A percentile compares a stretch with the other conserved stretches of the same genome.
phyloP scores from a whole-genome alignment of 2,329 filamentous ascomycete genomes.

The Alternaria sp. region DNA sequence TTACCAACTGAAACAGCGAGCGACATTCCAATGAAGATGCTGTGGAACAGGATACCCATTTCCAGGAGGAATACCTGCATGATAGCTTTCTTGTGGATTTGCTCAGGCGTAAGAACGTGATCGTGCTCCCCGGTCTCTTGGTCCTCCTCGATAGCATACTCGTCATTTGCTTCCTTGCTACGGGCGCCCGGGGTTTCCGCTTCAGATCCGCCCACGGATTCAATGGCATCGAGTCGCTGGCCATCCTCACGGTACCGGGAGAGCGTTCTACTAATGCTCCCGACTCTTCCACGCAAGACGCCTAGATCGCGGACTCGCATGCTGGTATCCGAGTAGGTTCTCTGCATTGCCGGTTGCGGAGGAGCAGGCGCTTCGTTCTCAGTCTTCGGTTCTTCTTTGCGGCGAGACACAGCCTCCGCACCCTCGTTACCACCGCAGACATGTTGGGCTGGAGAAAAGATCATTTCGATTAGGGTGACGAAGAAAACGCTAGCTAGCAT shows the following conservation, averaged over 20 bases:
- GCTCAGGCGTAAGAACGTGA: slow-evolving; percentile 23
- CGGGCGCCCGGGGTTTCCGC: slow-evolving; percentile 55
- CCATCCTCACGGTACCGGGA: slow-evolving; percentile 34
- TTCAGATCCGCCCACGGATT: slow-evolving; percentile 46
- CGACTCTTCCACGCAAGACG: slow-evolving; percentile 27
- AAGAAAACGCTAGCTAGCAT: slow-evolving; percentile 67
- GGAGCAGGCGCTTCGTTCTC: slow-evolving; percentile 6
- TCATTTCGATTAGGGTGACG: slow-evolving; percentile 67
- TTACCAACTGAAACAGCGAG: slow-evolving; percentile 60
- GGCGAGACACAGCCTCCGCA: slow-evolving; percentile 27
- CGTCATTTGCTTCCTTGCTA: slow-evolving; percentile 25
- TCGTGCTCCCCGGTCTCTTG: slow-evolving; percentile 25
- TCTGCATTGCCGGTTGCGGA: slow-evolving; percentile 11
- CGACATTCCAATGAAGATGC: slow-evolving; percentile 67
- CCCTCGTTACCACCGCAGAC: slow-evolving; percentile 61
- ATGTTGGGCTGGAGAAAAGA: slow-evolving; percentile 63
- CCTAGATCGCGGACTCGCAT: slow-evolving; percentile 34
- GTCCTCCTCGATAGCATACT: slow-evolving; percentile 30
- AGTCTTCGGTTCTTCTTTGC: slow-evolving; percentile 5
- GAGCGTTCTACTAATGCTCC: slow-evolving; percentile 39
- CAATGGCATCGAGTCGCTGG: slow-evolving; percentile 45
- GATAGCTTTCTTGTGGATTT: slow-evolving; percentile 37
- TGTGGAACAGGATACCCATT: slow-evolving; percentile 68
- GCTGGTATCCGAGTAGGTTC: slow-evolving; percentile 30
- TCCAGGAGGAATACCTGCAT: slow-evolving; percentile 56